A percentile compares a stretch with the other conserved stretches of the same genome.
These are phyloP conservation scores for Alternaria gansuensis DNA, from an alignment of 2,329 filamentous ascomycete species.

Conservation along the genomic window DNA sequence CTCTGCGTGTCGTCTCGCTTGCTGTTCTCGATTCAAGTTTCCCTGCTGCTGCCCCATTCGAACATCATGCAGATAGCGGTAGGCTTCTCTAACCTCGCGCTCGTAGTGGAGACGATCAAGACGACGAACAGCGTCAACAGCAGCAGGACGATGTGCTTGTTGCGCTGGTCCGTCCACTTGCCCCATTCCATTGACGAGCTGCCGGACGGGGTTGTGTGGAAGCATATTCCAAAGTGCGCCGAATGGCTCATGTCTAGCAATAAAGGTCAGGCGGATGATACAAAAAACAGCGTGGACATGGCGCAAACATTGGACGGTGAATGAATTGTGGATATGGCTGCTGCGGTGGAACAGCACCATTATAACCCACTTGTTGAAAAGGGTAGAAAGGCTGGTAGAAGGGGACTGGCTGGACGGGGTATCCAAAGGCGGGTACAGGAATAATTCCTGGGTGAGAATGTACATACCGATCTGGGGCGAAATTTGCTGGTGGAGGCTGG, in stretches of 20 bases:
- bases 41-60: not conserved
- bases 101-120: not conserved
- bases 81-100: not conserved
- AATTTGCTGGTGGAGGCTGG: not conserved
- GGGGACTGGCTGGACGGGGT: slow-evolving; percentile 6
- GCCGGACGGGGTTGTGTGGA: slow-evolving; percentile 1
- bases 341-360: slow-evolving; percentile 9
- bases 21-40: no score
- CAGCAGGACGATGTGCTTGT: not conserved
- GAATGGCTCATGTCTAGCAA: slow-evolving; percentile 15
- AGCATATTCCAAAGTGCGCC: slow-evolving; percentile 4
- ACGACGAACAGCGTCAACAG: not conserved
- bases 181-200: not conserved
- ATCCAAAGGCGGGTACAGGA: slow-evolving; percentile 5
- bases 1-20: not conserved
- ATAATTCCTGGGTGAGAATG: slow-evolving; percentile 1
- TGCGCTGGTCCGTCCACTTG: slow-evolving; percentile 5
- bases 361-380: slow-evolving; percentile 7
- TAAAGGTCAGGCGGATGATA: slow-evolving; percentile 22
- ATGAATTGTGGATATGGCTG: slow-evolving; percentile 13
- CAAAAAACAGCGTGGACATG: slow-evolving; percentile 17
- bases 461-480: slow-evolving; percentile 27
- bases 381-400: slow-evolving; percentile 8
- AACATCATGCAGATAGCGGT: not conserved
- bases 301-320: slow-evolving; percentile 4